A percentile compares a stretch with the other conserved stretches of the same genome.
These are phyloP conservation scores for Penicillium sp. DNA, from an alignment of 2,329 filamentous ascomycete species.

Conservation along the genomic window DNA sequence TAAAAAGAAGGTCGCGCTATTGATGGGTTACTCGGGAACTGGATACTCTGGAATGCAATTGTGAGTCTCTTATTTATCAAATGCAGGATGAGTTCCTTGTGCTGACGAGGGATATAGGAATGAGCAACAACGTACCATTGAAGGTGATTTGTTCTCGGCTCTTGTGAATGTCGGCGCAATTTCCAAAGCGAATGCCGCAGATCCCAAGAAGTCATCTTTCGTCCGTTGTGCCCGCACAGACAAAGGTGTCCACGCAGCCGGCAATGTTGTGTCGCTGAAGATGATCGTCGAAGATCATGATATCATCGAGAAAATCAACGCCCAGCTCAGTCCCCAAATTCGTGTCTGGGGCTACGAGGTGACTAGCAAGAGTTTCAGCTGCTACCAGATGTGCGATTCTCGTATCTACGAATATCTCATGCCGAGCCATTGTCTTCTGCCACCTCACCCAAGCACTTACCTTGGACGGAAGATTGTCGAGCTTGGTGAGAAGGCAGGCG, in stretches of 20 bases:
- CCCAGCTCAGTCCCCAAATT: slow-evolving; percentile 79
- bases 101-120: slow-evolving; percentile 37
- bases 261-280: slow-evolving; percentile 93
- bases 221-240: slow-evolving; percentile 93
- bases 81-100: neutral
- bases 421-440: slow-evolving; percentile 87
- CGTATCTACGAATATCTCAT: slow-evolving; percentile 97
- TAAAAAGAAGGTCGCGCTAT: slow-evolving; percentile 93
- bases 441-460: slow-evolving; percentile 84
- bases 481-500: slow-evolving; percentile 69
- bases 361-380: slow-evolving; percentile 87
- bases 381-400: slow-evolving; percentile 92
- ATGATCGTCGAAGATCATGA: slow-evolving; percentile 90
- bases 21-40: slow-evolving; percentile 93
- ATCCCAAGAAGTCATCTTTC: slow-evolving; percentile 93
- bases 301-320: slow-evolving; percentile 88
- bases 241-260: slow-evolving; percentile 94
- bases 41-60: slow-evolving; percentile 99
- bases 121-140: slow-evolving; percentile 79
- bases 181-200: slow-evolving; percentile 92
- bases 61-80: slow-evolving; percentile 27
- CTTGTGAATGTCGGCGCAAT: slow-evolving; percentile 91
- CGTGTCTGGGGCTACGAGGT: slow-evolving; percentile 91
- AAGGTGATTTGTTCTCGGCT: slow-evolving; percentile 89
- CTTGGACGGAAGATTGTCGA: slow-evolving; percentile 81